Conservation (phyloP, 108 stramenopile species). For the Licmophora abbreviata region DNA sequence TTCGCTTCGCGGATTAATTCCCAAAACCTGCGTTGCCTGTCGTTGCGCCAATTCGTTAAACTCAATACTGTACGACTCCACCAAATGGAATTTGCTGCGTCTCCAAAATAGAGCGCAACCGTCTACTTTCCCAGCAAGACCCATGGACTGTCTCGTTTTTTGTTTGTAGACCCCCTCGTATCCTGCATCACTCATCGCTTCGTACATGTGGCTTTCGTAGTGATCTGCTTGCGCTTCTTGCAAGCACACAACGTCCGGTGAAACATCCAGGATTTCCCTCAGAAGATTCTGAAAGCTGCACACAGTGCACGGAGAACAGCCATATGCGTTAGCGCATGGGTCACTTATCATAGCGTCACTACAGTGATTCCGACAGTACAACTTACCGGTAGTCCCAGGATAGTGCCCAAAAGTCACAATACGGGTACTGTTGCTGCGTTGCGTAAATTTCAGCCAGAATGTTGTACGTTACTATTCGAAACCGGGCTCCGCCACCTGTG, state of each 20-base stretch:
- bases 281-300: conserved; percentile 83
- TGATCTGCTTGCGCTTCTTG: conserved; percentile 99
- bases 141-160: conserved; percentile 94
- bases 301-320: neutral
- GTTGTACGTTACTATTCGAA: conserved; percentile 95
- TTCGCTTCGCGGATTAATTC: conserved; percentile 75
- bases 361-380: no score
- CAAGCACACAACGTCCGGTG: conserved; percentile 93
- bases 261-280: conserved; percentile 90
- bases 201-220: conserved; percentile 87
- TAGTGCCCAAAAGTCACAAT: conserved; percentile 95
- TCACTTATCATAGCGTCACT: neutral
- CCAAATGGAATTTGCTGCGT: conserved; percentile 81
- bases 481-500: conserved; percentile 67
- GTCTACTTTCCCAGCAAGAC: conserved; percentile 93
- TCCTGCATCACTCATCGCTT: conserved; percentile 82
- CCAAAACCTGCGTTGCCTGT: conserved; percentile 81
- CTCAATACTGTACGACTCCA: conserved; percentile 94
- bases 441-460: conserved; percentile 98
- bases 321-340: no score
- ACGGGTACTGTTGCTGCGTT: conserved; percentile 95
- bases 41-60: conserved; percentile 94
- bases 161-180: conserved; percentile 97
- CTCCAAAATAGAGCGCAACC: conserved; percentile 99
- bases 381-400: conserved; percentile 85